These are phyloP conservation scores for Claviceps sp. DNA, from an alignment of 2,329 filamentous ascomycete genomes.

Conservation along the genomic window DNA sequence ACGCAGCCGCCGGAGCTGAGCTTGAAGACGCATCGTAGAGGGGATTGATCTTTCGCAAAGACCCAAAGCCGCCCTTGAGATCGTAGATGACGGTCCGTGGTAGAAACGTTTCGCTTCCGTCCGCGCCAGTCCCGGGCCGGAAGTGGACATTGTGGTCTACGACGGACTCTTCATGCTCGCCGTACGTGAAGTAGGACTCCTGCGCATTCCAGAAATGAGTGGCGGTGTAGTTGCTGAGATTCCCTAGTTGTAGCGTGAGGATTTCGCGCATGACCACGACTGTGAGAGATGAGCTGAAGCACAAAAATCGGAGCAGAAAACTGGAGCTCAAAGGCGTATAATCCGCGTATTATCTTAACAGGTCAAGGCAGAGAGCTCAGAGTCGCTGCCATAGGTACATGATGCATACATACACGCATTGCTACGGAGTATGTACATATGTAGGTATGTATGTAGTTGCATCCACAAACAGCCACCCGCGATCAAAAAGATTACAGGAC, in stretches of 20 bases:
- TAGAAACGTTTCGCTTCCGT: slow-evolving; percentile 83
- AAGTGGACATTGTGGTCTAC: slow-evolving; percentile 61
- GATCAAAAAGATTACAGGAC: background rate
- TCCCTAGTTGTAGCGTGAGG: slow-evolving; percentile 82
- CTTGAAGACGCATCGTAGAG: slow-evolving; percentile 51
- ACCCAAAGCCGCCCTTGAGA: slow-evolving; percentile 84
- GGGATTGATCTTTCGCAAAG: slow-evolving; percentile 73
- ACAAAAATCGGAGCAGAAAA: background rate
- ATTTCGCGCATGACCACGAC: slow-evolving; percentile 69
- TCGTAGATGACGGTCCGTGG: slow-evolving; percentile 90
- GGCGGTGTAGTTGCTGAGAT: slow-evolving; percentile 82
- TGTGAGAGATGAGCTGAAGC: background rate
- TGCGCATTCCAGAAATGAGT: slow-evolving; percentile 98
- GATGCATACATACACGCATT: no score
- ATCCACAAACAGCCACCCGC: background rate
- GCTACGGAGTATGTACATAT: background rate
- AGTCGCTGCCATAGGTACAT: no score
- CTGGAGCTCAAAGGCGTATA: background rate
- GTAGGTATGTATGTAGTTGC: no score
- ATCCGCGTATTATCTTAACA: no score
- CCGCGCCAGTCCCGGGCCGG: slow-evolving; percentile 64
- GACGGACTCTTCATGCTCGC: slow-evolving; percentile 24
- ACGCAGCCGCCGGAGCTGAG: slow-evolving; percentile 16
- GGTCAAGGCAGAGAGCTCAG: no score
- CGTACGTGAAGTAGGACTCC: slow-evolving; percentile 97